Percentiles rank a stretch among this genome's conserved stretches.
Conservation (phyloP, 768 basidiomycete genomes). For the Lyophyllum shimeji region DNA sequence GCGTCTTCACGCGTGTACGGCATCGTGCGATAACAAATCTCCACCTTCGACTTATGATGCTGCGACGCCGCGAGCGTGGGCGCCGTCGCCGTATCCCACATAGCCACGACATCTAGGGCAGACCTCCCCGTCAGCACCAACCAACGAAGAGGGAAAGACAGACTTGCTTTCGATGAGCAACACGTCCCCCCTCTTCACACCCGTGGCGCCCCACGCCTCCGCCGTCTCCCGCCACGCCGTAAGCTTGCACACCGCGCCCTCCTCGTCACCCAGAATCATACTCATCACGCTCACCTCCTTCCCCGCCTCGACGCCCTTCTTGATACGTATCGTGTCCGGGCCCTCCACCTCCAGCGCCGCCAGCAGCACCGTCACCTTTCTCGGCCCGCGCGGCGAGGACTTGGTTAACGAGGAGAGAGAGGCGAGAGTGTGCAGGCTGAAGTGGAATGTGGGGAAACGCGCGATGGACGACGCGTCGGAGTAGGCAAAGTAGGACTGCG, state of each 20-base stretch:
- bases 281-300: constrained; percentile 67
- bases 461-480: constrained; percentile 73
- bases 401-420: constrained; percentile 41
- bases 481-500: constrained; percentile 50
- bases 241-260: constrained; percentile 64
- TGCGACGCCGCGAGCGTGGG: constrained; percentile 67
- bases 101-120: constrained; percentile 49
- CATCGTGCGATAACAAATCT: constrained; percentile 81
- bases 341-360: constrained; percentile 78
- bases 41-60: constrained; percentile 55
- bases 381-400: constrained; percentile 34
- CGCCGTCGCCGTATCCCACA: constrained; percentile 42
- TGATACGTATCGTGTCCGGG: constrained; percentile 65
- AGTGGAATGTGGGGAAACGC: constrained; percentile 73
- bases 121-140: too few species aligned
- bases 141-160: constrained; percentile 12
- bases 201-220: constrained; percentile 63
- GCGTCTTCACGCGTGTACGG: constrained; percentile 60
- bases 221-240: constrained; percentile 81
- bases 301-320: constrained; percentile 69
- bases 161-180: constrained; percentile 69
- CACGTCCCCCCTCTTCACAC: constrained; percentile 69
- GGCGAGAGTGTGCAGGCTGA: constrained; percentile 61
- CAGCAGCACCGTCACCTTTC: constrained; percentile 59
- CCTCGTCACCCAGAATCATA: constrained; percentile 73